These are phyloP conservation scores for Rhynchosporium agropyri DNA, from an alignment of 2,329 filamentous ascomycete genomes.

Conservation along the genomic window DNA sequence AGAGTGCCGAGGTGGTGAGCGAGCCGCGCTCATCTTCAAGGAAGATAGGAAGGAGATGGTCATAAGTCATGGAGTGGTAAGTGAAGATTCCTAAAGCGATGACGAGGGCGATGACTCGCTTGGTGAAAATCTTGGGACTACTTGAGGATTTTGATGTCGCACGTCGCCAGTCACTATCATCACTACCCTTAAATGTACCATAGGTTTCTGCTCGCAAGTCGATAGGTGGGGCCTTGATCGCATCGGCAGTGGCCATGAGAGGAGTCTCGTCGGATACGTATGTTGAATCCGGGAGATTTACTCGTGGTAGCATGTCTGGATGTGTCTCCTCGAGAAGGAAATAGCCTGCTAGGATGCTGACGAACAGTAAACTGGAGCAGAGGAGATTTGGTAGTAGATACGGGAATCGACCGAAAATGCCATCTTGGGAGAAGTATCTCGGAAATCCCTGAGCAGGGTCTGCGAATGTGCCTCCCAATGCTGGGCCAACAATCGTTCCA, in stretches of 20 bases:
- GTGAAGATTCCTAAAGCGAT: conserved; percentile 87
- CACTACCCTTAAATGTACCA: conserved; percentile 61
- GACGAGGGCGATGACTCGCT: conserved; percentile 73
- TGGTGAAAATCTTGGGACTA: conserved; percentile 56
- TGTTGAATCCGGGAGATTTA: conserved; percentile 51
- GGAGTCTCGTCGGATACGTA: conserved; percentile 62
- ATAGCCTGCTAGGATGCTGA: conserved; percentile 81
- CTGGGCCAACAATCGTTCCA: conserved; percentile 85
- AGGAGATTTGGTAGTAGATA: conserved; percentile 89
- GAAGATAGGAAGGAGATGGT: conserved; percentile 90
- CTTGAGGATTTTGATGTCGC: conserved; percentile 33
- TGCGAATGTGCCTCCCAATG: conserved; percentile 84
- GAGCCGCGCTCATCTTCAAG: conserved; percentile 72
- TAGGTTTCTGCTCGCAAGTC: conserved; percentile 79
- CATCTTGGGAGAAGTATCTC: conserved; percentile 63
- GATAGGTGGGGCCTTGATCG: conserved; percentile 71
- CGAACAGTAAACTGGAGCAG: conserved; percentile 72
- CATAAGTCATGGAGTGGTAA: conserved; percentile 94
- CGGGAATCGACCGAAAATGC: conserved; percentile 77
- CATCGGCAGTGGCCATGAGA: conserved; percentile 73
- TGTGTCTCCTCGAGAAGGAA: conserved; percentile 87
- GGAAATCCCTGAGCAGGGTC: conserved; percentile 78
- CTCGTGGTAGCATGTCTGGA: conserved; percentile 70
- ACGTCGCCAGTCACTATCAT: conserved; percentile 40
- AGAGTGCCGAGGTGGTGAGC: conserved; percentile 34